Conservation (phyloP, 148 eudicot genomes). For the Euryodendron excelsum region DNA sequence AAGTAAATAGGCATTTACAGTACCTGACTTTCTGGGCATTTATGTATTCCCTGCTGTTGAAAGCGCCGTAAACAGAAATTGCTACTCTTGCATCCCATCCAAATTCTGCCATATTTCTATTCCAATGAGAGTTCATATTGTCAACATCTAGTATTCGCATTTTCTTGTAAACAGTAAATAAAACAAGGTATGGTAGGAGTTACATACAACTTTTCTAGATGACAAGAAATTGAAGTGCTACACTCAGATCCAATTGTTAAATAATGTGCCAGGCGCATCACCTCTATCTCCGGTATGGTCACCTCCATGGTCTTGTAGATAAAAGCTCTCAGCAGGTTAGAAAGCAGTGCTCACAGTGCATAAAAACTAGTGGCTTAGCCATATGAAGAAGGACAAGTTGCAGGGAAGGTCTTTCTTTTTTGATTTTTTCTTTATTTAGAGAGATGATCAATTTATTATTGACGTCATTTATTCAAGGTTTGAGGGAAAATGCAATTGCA, state of each 20-base stretch:
- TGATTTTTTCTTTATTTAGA: no score
- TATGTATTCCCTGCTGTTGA: conserved; percentile 68
- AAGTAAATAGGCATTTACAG: neutral
- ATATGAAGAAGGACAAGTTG: no score
- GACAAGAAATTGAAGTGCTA: conserved; percentile 54
- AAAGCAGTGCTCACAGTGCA: neutral
- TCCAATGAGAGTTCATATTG: conserved; percentile 16
- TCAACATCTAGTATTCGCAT: neutral
- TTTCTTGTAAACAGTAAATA: no score
- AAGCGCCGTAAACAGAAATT: conserved; percentile 70
- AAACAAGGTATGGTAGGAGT: no score
- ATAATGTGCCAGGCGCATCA: conserved; percentile 93
- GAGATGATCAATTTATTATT: neutral
- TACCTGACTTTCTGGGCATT: conserved; percentile 93
- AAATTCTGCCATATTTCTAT: conserved; percentile 47
- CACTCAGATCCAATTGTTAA: conserved; percentile 91
- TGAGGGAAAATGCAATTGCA: neutral
- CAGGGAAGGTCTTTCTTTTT: no score
- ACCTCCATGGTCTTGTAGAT: conserved; percentile 58
- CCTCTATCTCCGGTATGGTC: conserved; percentile 88
- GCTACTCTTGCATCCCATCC: conserved; percentile 88
- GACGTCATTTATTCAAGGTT: neutral
- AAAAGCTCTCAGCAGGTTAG: conserved; percentile 22
- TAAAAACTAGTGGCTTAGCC: no score
- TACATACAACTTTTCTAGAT: conserved; percentile 64